Evolutionary conservation across 352 stramenopile genomes (phyloP).

Genomic region (Elongisporangium undulatum): DNA sequence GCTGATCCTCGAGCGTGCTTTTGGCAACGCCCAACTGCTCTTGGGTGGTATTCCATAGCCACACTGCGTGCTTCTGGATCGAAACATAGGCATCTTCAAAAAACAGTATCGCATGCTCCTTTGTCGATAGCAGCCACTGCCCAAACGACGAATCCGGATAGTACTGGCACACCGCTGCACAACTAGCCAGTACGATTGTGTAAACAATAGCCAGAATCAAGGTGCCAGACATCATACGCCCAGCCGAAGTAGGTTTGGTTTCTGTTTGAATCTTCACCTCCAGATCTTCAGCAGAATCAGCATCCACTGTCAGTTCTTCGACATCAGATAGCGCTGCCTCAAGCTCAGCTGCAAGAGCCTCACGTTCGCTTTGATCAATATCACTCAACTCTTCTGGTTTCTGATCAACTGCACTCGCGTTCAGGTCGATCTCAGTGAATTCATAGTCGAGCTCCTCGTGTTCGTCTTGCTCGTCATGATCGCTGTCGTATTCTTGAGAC

Average conservation of each 20-base stretch:
- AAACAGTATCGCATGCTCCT: neutral
- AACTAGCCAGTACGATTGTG: conserved; percentile 8
- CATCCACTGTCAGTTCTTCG: neutral
- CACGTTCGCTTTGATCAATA: neutral
- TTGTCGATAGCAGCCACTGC: neutral
- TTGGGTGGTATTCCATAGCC: neutral
- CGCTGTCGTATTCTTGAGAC: neutral
- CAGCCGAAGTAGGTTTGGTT: neutral
- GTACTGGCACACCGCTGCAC: conserved; percentile 14
- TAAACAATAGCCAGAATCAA: conserved; percentile 7
- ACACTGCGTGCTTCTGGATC: neutral
- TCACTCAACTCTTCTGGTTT: neutral
- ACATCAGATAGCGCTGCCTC: neutral
- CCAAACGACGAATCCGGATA: conserved; percentile 11
- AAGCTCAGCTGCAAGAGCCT: neutral
- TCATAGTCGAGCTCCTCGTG: neutral
- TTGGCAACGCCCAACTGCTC: neutral
- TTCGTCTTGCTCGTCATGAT: neutral
- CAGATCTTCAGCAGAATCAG: neutral
- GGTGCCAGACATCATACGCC: neutral
- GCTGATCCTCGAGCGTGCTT: neutral
- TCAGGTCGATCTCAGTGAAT: neutral
- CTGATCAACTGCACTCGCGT: neutral
- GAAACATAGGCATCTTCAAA: neutral
- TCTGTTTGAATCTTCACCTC: neutral